A percentile compares a stretch with the other conserved stretches of the same genome.
These are phyloP conservation scores for Escovopsis weberi DNA, from an alignment of 2,329 filamentous ascomycete genomes.

Conservation along the genomic window DNA sequence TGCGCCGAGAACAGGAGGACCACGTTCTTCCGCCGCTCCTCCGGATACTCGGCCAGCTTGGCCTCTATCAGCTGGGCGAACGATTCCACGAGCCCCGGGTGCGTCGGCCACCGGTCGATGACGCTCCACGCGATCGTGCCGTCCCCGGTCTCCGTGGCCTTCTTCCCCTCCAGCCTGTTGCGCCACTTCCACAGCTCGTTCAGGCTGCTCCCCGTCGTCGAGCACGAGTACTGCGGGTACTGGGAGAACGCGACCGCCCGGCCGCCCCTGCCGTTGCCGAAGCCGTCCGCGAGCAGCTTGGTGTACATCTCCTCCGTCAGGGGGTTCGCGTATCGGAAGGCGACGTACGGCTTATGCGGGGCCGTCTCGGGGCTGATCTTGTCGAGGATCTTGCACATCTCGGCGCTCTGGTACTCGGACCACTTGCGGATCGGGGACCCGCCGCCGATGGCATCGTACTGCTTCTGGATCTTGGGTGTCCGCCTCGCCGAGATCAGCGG, in stretches of 20 bases:
- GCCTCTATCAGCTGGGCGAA: conserved; percentile 87
- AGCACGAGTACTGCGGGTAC: conserved; percentile 97
- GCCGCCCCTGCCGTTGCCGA: conserved; percentile 78
- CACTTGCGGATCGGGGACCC: conserved; percentile 97
- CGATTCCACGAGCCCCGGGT: conserved; percentile 76
- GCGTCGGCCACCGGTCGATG: conserved; percentile 94
- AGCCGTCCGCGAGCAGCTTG: conserved; percentile 70
- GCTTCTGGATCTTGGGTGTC: conserved; percentile 92
- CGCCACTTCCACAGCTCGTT: conserved; percentile 99
- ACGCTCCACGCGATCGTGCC: conserved; percentile 90
- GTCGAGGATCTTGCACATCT: conserved; percentile 98
- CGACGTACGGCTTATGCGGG: conserved; percentile 93
- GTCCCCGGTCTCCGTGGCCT: conserved; percentile 33
- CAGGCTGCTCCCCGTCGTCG: conserved; percentile 86
- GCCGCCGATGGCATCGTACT: conserved; percentile 89
- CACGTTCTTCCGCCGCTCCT: conserved; percentile 63
- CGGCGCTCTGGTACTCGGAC: conserved; percentile 84
- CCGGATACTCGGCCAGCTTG: conserved; percentile 69
- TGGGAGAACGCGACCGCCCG: conserved; percentile 94
- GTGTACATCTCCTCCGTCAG: conserved; percentile 90
- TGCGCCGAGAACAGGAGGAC: conserved; percentile 90
- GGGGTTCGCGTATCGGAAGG: conserved; percentile 88
- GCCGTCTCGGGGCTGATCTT: conserved; percentile 81
- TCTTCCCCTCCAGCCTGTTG: conserved; percentile 70
- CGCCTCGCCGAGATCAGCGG: conserved; percentile 72